Conservation (phyloP, 352 stramenopile genomes). For the Phytopythium aichiense region DNA sequence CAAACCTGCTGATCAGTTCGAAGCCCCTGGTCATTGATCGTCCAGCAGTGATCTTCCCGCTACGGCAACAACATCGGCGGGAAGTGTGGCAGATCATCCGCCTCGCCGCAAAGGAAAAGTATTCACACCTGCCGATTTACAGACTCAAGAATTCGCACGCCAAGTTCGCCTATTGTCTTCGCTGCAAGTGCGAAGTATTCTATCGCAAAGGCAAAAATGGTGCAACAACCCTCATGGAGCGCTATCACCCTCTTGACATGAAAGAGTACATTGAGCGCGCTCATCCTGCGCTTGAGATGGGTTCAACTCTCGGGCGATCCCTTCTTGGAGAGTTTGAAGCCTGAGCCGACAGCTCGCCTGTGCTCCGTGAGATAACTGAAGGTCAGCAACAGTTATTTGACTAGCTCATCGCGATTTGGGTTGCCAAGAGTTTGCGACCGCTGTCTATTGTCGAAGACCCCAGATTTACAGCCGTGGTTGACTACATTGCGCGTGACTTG, state of each 20-base stretch:
- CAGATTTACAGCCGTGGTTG: neutral
- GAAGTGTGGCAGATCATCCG: neutral
- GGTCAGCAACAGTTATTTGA: neutral
- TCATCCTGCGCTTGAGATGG: neutral
- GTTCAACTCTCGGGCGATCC: neutral
- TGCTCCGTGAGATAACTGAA: neutral
- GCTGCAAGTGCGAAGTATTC: neutral
- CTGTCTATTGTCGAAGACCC: neutral
- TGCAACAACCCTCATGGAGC: neutral
- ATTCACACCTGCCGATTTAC: neutral
- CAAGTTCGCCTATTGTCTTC: neutral
- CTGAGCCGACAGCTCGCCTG: neutral
- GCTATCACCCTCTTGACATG: neutral
- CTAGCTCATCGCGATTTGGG: neutral
- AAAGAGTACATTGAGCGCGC: neutral
- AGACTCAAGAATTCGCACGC: neutral
- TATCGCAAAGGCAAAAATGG: neutral
- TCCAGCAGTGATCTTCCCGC: neutral
- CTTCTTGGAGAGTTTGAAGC: neutral
- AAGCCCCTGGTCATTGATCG: neutral
- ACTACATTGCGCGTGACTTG: neutral
- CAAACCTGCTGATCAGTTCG: neutral
- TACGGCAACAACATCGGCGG: neutral
- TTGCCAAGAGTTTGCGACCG: neutral
- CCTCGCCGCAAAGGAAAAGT: neutral